Evolutionary conservation across 2,329 filamentous ascomycete species (phyloP).

Genomic region (Acephala macrosclerotiorum): DNA sequence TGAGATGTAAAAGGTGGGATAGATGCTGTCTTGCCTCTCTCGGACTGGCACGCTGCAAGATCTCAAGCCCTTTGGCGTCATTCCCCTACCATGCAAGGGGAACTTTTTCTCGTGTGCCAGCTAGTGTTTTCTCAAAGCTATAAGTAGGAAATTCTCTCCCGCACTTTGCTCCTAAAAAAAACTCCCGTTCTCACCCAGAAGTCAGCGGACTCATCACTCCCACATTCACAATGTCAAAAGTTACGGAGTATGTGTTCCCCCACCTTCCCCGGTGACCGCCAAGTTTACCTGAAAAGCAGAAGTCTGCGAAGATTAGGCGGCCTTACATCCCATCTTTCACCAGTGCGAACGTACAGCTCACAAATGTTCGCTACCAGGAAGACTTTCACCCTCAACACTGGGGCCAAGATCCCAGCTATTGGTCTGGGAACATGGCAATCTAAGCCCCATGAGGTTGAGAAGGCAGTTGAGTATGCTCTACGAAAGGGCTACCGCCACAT

Average conservation of each 20-base stretch:
- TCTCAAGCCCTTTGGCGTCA: conserved; percentile 7
- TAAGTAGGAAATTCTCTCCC: conserved; percentile 7
- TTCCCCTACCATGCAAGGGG: background rate
- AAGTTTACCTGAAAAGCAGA: conserved; percentile 35
- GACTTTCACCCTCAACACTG: conserved; percentile 76
- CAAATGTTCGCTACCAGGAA: conserved; percentile 44
- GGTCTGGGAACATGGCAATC: conserved; percentile 85
- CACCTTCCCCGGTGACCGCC: conserved; percentile 25
- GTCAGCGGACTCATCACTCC: conserved; percentile 1
- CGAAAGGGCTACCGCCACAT: conserved; percentile 76
- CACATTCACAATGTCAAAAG: conserved; percentile 41
- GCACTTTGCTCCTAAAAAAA: background rate
- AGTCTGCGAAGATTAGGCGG: conserved; percentile 42
- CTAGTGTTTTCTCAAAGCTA: background rate
- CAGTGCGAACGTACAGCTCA: conserved; percentile 26
- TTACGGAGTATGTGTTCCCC: conserved; percentile 38
- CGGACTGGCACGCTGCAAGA: background rate
- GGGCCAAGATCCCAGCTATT: conserved; percentile 78
- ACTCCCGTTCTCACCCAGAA: conserved; percentile 8
- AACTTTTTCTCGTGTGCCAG: background rate
- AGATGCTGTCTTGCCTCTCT: background rate
- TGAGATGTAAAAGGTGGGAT: conserved; percentile 6
- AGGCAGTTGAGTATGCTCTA: conserved; percentile 75
- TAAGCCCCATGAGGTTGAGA: conserved; percentile 67
- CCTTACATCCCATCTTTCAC: conserved; percentile 30